A percentile compares a stretch with the other conserved stretches of the same genome.
Evolutionary conservation across 2,329 filamentous ascomycete genomes (phyloP).

Genomic region (Trichophyton mentagrophytes): DNA sequence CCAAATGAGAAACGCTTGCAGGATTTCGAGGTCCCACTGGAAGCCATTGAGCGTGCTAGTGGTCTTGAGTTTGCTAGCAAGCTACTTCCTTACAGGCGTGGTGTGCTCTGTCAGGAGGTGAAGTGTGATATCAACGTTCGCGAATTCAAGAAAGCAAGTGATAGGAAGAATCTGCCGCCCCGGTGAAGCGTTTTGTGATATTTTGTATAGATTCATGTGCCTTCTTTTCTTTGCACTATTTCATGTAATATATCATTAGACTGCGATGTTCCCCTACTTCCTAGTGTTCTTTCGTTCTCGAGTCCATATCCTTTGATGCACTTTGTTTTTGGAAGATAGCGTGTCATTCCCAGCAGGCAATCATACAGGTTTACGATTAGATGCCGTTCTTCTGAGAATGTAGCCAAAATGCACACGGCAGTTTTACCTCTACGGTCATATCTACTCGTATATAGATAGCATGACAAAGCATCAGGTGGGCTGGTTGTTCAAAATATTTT

Average conservation of each 20-base stretch:
- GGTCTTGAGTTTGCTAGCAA: constrained; percentile 82
- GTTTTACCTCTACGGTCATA: not conserved
- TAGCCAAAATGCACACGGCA: not conserved
- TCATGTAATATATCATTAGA: not conserved
- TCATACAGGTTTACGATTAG: not conserved
- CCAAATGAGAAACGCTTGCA: constrained; percentile 72
- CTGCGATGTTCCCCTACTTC: not conserved
- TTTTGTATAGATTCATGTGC: not conserved
- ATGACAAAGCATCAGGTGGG: not conserved
- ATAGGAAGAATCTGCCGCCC: constrained; percentile 34
- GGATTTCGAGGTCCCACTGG: constrained; percentile 90
- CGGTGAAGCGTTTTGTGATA: constrained; percentile 1
- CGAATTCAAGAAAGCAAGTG: constrained; percentile 51
- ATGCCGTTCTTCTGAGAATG: not conserved
- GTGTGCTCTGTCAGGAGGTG: constrained; percentile 74
- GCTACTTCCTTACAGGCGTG: constrained; percentile 59
- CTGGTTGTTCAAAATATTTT: not conserved
- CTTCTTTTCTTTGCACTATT: not conserved
- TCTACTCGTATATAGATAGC: not conserved
- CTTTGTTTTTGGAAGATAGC: not conserved
- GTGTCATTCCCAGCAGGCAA: not conserved
- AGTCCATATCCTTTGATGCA: not conserved
- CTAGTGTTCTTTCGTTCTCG: not conserved
- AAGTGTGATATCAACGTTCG: constrained; percentile 69
- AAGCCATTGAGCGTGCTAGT: constrained; percentile 81